A percentile compares a stretch with the other conserved stretches of the same genome.
Evolutionary conservation across 257 asterid species (phyloP).

Genomic region (Avicennia marina): DNA sequence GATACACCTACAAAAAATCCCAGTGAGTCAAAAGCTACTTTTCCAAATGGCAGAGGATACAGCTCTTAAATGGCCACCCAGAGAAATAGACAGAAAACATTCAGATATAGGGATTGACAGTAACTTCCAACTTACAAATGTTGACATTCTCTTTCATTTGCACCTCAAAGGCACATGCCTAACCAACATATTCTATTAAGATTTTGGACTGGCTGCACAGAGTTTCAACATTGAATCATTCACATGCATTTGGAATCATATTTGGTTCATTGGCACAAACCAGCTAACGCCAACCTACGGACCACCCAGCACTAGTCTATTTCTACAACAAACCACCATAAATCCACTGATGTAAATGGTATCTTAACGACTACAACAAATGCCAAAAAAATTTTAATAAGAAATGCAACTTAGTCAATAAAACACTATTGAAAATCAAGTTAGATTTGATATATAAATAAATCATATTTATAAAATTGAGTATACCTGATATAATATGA

Average conservation of each 20-base stretch:
- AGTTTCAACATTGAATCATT: too few species aligned
- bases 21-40: not conserved
- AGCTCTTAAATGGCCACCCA: not conserved
- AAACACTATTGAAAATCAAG: too few species aligned
- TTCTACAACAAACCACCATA: too few species aligned
- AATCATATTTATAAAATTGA: too few species aligned
- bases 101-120: not conserved
- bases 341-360: not conserved
- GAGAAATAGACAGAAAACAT: not conserved
- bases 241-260: not conserved
- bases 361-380: not conserved
- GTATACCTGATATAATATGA: too few species aligned
- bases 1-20: not conserved
- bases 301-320: not conserved
- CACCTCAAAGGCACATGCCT: not conserved
- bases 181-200: not conserved
- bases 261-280: not conserved
- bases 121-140: not conserved
- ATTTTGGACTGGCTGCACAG: not conserved
- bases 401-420: too few species aligned
- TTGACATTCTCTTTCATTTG: slow-evolving; percentile 6
- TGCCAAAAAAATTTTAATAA: too few species aligned
- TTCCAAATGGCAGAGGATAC: not conserved
- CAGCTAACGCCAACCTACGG: not conserved
- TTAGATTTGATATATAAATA: too few species aligned